Evolutionary conservation across 2,329 filamentous ascomycete species (phyloP).

Genomic region (Apiospora sp.): DNA sequence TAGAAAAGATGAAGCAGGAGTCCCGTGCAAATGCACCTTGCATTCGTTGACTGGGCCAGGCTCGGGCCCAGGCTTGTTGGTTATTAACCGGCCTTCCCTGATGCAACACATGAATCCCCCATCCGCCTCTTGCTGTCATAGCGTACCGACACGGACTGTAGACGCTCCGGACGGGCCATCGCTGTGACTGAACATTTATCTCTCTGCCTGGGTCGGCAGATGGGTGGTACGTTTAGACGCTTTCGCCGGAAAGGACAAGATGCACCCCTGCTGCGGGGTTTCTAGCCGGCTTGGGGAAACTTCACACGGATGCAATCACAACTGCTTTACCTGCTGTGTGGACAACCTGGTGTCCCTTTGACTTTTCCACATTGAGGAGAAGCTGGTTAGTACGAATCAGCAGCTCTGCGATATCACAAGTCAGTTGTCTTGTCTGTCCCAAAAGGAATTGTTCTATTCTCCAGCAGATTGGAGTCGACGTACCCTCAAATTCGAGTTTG

Average conservation of each 20-base stretch:
- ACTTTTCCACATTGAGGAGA: slow-evolving; percentile 71
- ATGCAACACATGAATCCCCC: neutral
- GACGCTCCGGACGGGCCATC: neutral
- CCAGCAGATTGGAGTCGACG: slow-evolving; percentile 32
- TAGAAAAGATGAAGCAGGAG: neutral
- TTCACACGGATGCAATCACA: slow-evolving; percentile 62
- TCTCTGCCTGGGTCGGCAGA: neutral
- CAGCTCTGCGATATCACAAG: slow-evolving; percentile 63
- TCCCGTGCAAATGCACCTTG: neutral
- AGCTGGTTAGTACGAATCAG: slow-evolving; percentile 70
- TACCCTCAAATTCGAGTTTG: slow-evolving; percentile 76
- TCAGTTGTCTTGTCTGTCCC: neutral
- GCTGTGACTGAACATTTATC: neutral
- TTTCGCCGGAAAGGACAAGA: neutral
- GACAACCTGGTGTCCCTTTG: slow-evolving; percentile 65
- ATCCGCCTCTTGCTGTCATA: neutral
- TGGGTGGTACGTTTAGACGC: neutral
- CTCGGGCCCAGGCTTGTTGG: neutral
- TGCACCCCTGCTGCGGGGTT: neutral
- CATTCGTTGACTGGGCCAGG: neutral
- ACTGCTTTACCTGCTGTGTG: slow-evolving; percentile 69
- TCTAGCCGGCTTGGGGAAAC: no score
- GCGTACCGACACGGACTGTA: neutral
- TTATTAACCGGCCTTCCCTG: neutral
- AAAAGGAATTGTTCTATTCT: neutral